These are phyloP conservation scores for Ilex aquifolium DNA, from an alignment of 257 asterid genomes.

Conservation along the genomic window DNA sequence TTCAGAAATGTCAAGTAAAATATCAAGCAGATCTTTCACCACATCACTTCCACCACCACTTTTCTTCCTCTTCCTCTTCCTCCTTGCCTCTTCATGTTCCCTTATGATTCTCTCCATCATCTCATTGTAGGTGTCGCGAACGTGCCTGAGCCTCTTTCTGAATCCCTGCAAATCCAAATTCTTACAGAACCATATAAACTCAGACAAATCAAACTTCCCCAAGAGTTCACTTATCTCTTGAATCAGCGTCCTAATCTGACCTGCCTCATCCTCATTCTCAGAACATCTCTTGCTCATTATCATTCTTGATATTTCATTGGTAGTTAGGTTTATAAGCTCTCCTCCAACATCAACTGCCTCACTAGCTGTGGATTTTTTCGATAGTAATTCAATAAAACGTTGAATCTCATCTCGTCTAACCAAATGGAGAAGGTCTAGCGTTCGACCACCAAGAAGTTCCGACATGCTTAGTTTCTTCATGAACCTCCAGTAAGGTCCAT, in stretches of 20 bases:
- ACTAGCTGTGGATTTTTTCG: slow-evolving; percentile 22
- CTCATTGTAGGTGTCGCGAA: slow-evolving; percentile 41
- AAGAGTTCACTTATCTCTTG: slow-evolving; percentile 46
- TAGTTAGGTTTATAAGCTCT: slow-evolving; percentile 46
- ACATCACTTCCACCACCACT: slow-evolving; percentile 12
- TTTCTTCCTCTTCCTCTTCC: slow-evolving; percentile 15
- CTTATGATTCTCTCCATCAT: slow-evolving; percentile 59
- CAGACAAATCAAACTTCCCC: slow-evolving; percentile 56
- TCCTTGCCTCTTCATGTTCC: slow-evolving; percentile 39
- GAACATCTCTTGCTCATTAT: slow-evolving; percentile 58
- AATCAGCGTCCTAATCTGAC: slow-evolving; percentile 40
- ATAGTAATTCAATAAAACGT: slow-evolving; percentile 22
- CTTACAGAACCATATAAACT: slow-evolving; percentile 62
- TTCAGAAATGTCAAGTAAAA: slow-evolving; percentile 58
- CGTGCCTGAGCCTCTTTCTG: slow-evolving; percentile 37
- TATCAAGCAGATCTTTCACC: slow-evolving; percentile 52
- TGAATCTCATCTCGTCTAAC: slow-evolving; percentile 43
- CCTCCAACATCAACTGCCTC: slow-evolving; percentile 42
- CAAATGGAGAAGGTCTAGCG: slow-evolving; percentile 47
- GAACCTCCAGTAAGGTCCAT: slow-evolving; percentile 67
- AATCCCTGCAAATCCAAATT: slow-evolving; percentile 69
- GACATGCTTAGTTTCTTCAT: slow-evolving; percentile 76
- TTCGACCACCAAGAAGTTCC: slow-evolving; percentile 59
- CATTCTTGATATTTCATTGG: slow-evolving; percentile 64
- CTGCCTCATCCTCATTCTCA: slow-evolving; percentile 42